Conservation (phyloP, 257 asterid genomes). For the Verbascum thapsus region DNA sequence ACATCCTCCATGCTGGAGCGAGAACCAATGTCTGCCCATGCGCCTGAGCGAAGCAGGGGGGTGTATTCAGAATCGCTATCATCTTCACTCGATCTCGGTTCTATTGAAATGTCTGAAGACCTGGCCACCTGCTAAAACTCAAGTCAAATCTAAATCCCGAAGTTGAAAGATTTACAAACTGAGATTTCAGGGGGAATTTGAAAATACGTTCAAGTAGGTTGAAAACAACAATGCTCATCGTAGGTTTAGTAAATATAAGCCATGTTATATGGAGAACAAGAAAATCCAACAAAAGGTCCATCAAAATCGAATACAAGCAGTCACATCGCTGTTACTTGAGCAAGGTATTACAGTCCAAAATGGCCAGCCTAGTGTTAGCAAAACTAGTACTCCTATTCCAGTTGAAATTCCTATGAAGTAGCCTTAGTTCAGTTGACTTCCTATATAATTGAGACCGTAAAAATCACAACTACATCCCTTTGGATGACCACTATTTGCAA, state of each 20-base stretch:
- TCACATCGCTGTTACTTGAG: no score
- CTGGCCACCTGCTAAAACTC: constrained; percentile 54
- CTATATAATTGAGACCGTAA: constrained; percentile 6
- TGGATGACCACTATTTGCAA: background rate
- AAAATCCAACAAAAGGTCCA: background rate
- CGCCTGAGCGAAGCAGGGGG: constrained; percentile 88
- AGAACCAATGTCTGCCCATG: constrained; percentile 81
- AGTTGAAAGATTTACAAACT: background rate
- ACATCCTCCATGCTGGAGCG: constrained; percentile 92
- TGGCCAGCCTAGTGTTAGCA: no score
- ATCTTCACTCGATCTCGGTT: constrained; percentile 44
- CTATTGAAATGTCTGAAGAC: constrained; percentile 40
- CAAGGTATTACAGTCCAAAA: no score
- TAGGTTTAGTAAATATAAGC: background rate
- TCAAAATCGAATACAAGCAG: no score
- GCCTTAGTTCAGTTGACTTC: no score
- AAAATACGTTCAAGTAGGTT: background rate
- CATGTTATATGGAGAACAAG: background rate
- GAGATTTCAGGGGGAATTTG: background rate
- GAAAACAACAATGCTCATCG: background rate
- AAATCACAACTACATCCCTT: background rate
- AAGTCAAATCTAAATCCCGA: constrained; percentile 28
- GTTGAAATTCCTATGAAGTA: no score
- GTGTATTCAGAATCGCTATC: constrained; percentile 41
- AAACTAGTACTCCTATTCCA: no score